Conservation (phyloP, 2,329 filamentous ascomycete genomes). For the Hypoxylon sp. region DNA sequence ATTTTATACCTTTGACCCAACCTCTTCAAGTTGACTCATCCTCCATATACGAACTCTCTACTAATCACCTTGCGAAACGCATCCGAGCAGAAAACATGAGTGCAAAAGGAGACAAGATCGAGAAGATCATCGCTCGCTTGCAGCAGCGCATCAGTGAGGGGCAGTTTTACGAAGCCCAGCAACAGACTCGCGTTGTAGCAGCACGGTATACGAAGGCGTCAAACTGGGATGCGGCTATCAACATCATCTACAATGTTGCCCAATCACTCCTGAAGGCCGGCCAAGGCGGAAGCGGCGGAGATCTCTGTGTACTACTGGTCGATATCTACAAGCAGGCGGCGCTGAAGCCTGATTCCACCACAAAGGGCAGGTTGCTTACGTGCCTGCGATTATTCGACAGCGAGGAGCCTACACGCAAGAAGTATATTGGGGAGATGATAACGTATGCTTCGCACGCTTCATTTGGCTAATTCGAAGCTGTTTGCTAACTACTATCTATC, state of each 20-base stretch:
- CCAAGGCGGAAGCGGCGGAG: conserved; percentile 92
- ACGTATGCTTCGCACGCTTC: conserved; percentile 58
- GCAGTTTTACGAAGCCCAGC: conserved; percentile 97
- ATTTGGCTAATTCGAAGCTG: conserved; percentile 6
- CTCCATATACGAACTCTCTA: neutral
- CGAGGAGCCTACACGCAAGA: conserved; percentile 90
- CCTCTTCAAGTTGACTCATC: neutral
- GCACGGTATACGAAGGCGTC: conserved; percentile 89
- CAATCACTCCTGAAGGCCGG: conserved; percentile 87
- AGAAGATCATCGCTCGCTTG: conserved; percentile 70
- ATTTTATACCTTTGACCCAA: conserved; percentile 3
- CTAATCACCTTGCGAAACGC: neutral
- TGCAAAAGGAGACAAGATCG: conserved; percentile 57
- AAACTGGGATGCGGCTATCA: conserved; percentile 85
- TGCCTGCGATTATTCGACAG: conserved; percentile 81
- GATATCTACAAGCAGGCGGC: conserved; percentile 92
- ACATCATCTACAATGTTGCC: conserved; percentile 85
- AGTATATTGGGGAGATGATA: conserved; percentile 87
- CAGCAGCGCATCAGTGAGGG: conserved; percentile 89
- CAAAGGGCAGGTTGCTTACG: conserved; percentile 78
- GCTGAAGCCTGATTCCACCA: conserved; percentile 76
- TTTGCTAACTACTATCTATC: conserved; percentile 16
- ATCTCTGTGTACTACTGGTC: conserved; percentile 85
- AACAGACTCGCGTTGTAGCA: conserved; percentile 95
- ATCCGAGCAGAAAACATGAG: conserved; percentile 38